These are phyloP conservation scores for Pogostemon cablin DNA, from an alignment of 257 asterid species.

Conservation along the genomic window DNA sequence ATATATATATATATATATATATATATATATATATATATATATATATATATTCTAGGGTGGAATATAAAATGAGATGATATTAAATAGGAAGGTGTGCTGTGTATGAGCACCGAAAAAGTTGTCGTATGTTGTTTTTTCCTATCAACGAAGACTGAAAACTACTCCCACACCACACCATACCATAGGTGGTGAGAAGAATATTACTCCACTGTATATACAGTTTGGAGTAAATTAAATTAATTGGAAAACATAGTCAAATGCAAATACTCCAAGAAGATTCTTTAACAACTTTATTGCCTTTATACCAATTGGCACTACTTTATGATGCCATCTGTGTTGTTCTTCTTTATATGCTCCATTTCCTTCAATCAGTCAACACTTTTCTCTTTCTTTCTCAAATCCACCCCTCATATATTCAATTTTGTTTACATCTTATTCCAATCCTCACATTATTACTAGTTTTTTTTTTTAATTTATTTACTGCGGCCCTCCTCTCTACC, in stretches of 20 bases:
- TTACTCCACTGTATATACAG: too few relatives aligned
- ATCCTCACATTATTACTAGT: too few relatives aligned
- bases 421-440: too few relatives aligned
- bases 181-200: too few relatives aligned
- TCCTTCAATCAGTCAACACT: constrained; percentile 11
- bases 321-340: constrained; percentile 8
- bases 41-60: not conserved
- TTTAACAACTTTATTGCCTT: not conserved
- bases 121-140: constrained; percentile 13
- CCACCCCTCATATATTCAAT: too few relatives aligned
- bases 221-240: too few relatives aligned
- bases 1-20: not conserved
- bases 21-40: not conserved
- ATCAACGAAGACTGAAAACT: not conserved
- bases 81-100: not conserved
- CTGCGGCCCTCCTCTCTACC: too few relatives aligned
- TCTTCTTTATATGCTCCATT: constrained; percentile 25
- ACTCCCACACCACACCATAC: too few relatives aligned
- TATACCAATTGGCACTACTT: constrained; percentile 19
- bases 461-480: too few relatives aligned
- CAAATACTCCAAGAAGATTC: not conserved
- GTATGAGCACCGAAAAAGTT: not conserved
- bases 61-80: too few relatives aligned
- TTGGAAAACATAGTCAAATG: not conserved
- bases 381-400: not conserved